Conservation (phyloP, 306 rosid genomes). For the Acacia confusa region DNA sequence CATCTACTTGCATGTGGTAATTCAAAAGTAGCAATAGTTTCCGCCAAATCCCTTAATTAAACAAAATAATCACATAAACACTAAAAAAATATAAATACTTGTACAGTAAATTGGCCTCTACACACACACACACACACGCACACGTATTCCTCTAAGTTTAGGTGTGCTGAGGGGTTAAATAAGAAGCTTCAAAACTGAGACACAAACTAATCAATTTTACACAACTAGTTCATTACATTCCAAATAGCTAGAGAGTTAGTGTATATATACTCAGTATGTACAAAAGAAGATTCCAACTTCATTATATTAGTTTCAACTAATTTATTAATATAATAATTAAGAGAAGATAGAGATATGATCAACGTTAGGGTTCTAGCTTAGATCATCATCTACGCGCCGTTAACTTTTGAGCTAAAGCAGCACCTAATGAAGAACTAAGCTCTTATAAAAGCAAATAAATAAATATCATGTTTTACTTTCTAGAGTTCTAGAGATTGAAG, state of each 20-base stretch:
- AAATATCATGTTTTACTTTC: background rate
- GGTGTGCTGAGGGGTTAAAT: background rate
- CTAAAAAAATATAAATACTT: background rate
- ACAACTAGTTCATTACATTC: background rate
- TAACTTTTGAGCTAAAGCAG: background rate
- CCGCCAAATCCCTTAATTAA: background rate
- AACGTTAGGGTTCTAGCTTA: slow-evolving; percentile 6
- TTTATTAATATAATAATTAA: background rate
- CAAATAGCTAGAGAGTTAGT: background rate
- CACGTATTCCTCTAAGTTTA: background rate
- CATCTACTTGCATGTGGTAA: background rate
- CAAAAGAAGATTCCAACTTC: background rate
- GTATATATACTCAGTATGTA: background rate
- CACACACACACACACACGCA: too few species aligned
- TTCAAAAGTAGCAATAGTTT: background rate
- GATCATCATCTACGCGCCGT: background rate
- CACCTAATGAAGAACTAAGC: background rate
- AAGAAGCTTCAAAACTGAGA: background rate
- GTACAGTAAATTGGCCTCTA: background rate
- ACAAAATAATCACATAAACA: background rate
- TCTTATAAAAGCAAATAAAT: background rate
- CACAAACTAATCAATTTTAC: background rate
- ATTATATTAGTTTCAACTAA: background rate
- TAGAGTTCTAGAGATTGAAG: background rate
- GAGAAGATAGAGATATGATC: background rate